Conservation (phyloP, 2,329 filamentous ascomycete species). For the Fusarium neocosmosporiellum region DNA sequence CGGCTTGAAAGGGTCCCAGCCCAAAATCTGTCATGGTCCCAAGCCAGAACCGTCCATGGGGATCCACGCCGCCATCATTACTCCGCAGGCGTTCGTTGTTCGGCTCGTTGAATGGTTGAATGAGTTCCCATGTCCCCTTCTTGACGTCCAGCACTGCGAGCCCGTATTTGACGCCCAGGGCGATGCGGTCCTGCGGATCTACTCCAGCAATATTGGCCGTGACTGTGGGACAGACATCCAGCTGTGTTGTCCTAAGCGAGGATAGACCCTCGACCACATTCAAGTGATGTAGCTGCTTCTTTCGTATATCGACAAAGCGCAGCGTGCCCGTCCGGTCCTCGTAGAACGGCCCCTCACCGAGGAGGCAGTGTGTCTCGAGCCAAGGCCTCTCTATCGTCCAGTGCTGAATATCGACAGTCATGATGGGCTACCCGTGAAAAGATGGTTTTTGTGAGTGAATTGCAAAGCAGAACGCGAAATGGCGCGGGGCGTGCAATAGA, state of each 20-base stretch:
- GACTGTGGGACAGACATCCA: conserved; percentile 68
- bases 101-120: conserved; percentile 59
- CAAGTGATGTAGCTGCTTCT: conserved; percentile 78
- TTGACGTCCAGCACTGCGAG: conserved; percentile 80
- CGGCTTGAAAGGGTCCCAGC: conserved; percentile 67
- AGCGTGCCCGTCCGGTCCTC: conserved; percentile 73
- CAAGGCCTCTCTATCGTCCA: conserved; percentile 66
- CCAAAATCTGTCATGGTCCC: conserved; percentile 85
- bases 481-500: neutral
- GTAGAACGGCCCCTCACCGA: conserved; percentile 82
- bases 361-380: conserved; percentile 70
- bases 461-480: neutral
- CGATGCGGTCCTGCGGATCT: conserved; percentile 71
- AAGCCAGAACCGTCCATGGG: conserved; percentile 84
- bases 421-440: conserved; percentile 4
- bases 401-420: conserved; percentile 55
- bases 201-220: conserved; percentile 82
- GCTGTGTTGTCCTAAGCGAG: conserved; percentile 70
- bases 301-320: conserved; percentile 86
- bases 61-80: conserved; percentile 88
- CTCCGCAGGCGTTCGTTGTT: conserved; percentile 68
- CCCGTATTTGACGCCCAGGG: conserved; percentile 84
- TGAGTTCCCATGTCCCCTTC: conserved; percentile 64
- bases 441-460: neutral
- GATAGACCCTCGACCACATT: conserved; percentile 71